Evolutionary conservation across 2,329 filamentous ascomycete genomes (phyloP).

Genomic region (Lasiodiplodia sp.): DNA sequence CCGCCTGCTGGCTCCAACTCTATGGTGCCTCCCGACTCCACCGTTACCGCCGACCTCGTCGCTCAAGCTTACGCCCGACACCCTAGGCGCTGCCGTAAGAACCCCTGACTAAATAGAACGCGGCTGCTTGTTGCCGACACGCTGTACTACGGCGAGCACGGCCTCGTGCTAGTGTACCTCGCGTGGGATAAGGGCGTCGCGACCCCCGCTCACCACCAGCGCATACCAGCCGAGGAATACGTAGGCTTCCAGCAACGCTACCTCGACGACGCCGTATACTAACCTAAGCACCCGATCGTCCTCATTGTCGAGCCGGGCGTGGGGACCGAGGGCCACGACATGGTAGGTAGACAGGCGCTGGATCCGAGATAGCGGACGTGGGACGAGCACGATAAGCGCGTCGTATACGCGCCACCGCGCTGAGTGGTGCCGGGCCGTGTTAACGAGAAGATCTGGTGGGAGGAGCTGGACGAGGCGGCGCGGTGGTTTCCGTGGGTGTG

Average conservation of each 20-base stretch:
- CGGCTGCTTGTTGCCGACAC: not conserved
- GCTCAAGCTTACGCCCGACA: not conserved
- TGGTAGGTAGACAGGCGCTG: not conserved
- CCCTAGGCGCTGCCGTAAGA: not conserved
- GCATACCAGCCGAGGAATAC: not conserved
- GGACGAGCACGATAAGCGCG: not conserved
- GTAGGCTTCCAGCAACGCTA: not conserved
- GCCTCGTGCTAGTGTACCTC: not conserved
- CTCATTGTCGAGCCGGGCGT: not conserved
- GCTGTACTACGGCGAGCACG: not conserved
- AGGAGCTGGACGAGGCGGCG: not conserved
- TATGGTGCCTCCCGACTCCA: not conserved
- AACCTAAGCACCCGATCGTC: not conserved
- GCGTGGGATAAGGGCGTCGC: not conserved
- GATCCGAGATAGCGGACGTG: not conserved
- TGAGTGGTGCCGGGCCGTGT: not conserved
- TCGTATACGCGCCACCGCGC: not conserved
- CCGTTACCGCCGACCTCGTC: not conserved
- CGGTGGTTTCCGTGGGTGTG: not conserved
- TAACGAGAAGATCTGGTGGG: not conserved
- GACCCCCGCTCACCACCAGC: not conserved
- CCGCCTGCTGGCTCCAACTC: no score
- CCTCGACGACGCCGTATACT: not conserved
- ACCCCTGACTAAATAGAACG: not conserved
- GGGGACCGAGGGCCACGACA: not conserved